Evolutionary conservation across 768 basidiomycete genomes (phyloP).

Genomic region (Suillus weaverae): DNA sequence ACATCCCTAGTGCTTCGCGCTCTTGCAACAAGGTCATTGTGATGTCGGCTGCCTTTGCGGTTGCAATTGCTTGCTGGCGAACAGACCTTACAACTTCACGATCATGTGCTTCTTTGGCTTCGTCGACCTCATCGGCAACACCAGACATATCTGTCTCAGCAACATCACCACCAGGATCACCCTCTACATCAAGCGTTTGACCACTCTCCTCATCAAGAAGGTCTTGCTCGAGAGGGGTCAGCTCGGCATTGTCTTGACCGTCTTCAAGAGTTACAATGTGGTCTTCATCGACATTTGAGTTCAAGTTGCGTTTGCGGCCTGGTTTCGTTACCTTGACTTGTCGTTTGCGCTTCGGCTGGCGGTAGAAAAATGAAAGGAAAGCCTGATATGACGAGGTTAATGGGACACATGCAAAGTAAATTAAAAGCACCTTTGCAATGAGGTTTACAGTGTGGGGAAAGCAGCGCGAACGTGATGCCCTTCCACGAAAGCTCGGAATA

Average conservation of each 20-base stretch:
- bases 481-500: constrained; percentile 27
- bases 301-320: neutral
- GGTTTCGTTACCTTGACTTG: neutral
- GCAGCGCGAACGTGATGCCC: constrained; percentile 21
- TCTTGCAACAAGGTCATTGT: neutral
- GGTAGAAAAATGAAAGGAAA: neutral
- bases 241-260: neutral
- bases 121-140: no score
- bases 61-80: constrained; percentile 4
- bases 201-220: neutral
- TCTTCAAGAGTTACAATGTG: neutral
- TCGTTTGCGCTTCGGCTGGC: neutral
- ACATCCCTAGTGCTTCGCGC: no score
- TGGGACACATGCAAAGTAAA: neutral
- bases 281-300: no score
- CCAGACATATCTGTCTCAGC: no score
- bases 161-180: no score
- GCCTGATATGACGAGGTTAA: neutral
- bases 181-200: no score
- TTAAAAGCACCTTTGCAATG: constrained; percentile 29
- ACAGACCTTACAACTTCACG: constrained; percentile 12
- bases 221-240: neutral
- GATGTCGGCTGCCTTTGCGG: neutral
- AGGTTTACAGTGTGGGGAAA: constrained; percentile 35
- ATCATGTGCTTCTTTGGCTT: constrained; percentile 22